Percentiles rank a stretch among this genome's conserved stretches.
These are phyloP conservation scores for Schwanniomyces polymorphus DNA, from an alignment of 805 yeast genomes.

Conservation along the genomic window DNA sequence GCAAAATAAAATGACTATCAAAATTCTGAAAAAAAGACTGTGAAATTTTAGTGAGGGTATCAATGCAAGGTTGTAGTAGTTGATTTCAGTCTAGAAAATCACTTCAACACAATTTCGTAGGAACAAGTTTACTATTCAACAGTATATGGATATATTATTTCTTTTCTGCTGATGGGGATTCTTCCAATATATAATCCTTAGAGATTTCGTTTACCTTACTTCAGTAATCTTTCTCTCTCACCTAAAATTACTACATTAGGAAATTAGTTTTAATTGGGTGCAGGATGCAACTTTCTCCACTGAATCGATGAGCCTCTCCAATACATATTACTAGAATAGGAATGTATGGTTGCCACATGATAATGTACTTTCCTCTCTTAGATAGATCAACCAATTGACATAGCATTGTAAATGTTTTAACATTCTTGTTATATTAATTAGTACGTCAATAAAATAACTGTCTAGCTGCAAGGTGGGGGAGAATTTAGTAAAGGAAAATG, in stretches of 20 bases:
- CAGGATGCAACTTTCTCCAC: constrained; percentile 1
- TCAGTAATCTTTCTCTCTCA: background rate
- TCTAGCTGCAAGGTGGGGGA: no score
- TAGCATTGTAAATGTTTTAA: background rate
- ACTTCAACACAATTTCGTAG: background rate
- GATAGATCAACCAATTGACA: background rate
- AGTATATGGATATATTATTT: background rate
- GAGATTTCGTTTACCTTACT: background rate
- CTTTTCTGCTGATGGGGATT: background rate
- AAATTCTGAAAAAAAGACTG: background rate
- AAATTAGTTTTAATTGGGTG: background rate
- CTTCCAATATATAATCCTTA: background rate
- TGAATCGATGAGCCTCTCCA: background rate
- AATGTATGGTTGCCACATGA: background rate
- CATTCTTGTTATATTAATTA: background rate
- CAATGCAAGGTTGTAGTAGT: background rate
- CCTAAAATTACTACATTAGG: background rate
- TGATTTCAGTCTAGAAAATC: background rate
- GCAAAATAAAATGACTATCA: background rate
- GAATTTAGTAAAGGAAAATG: no score
- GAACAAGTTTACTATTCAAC: background rate
- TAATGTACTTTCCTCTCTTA: background rate
- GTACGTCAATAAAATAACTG: no score
- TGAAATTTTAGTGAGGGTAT: background rate
- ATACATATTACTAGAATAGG: background rate